phyloP scores from a whole-genome alignment of 2,329 filamentous ascomycete species.

The Exophiala oligosperma region DNA sequence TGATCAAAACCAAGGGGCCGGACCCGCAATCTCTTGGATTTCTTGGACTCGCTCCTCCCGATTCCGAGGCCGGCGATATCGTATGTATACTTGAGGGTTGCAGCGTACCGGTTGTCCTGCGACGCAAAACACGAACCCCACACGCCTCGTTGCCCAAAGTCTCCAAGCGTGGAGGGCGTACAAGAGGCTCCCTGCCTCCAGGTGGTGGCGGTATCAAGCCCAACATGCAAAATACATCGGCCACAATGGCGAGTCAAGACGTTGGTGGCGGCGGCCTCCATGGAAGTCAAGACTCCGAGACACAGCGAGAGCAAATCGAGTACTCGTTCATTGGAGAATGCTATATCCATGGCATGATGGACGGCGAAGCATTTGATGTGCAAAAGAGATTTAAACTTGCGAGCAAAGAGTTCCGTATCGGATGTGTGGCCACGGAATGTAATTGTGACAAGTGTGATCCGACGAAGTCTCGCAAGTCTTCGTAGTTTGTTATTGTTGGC shows the following conservation, averaged over 20 bases:
- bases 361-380: conserved; percentile 18
- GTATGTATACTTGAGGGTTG: conserved; percentile 37
- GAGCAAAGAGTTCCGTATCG: not conserved
- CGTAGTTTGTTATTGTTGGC: no score
- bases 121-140: conserved; percentile 6
- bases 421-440: not conserved
- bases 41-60: conserved; percentile 5
- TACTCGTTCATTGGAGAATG: conserved; percentile 19
- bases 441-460: no score
- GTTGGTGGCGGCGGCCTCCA: no score
- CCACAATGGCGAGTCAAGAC: no score
- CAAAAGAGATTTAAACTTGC: not conserved
- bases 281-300: no score
- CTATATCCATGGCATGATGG: conserved; percentile 26
- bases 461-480: no score
- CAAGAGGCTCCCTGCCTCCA: no score
- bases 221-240: no score
- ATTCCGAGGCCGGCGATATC: conserved; percentile 29
- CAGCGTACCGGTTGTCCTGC: conserved; percentile 37
- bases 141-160: no score
- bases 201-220: no score
- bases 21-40: not conserved
- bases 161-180: no score
- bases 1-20: conserved; percentile 1
- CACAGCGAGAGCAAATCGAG: no score